These are phyloP conservation scores for Rhodocollybia butyracea DNA, from an alignment of 768 basidiomycete genomes.

Conservation along the genomic window DNA sequence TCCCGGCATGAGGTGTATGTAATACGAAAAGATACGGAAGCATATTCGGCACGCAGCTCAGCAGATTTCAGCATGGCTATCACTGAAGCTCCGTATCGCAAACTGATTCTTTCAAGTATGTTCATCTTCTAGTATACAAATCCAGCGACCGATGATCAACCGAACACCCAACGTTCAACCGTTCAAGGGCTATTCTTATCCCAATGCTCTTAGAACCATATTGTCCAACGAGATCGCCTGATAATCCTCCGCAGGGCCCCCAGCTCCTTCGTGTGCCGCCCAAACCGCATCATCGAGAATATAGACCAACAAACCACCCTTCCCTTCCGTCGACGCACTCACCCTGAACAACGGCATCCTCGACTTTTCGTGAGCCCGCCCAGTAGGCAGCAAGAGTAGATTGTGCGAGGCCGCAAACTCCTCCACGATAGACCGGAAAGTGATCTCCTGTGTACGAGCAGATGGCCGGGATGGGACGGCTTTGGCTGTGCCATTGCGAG, in stretches of 20 bases:
- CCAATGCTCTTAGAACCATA: constrained; percentile 81
- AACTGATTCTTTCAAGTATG: too few relatives aligned
- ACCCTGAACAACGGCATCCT: constrained; percentile 90
- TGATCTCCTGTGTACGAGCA: constrained; percentile 73
- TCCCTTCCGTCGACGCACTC: constrained; percentile 73
- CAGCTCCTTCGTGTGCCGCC: constrained; percentile 51
- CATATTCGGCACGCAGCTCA: too few relatives aligned
- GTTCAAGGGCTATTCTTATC: too few relatives aligned
- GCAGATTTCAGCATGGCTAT: too few relatives aligned
- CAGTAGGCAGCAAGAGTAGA: constrained; percentile 85
- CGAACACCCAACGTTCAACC: not conserved
- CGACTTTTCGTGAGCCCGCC: constrained; percentile 78
- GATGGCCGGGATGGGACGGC: constrained; percentile 32
- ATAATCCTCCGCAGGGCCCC: constrained; percentile 58
- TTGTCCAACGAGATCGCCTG: constrained; percentile 83
- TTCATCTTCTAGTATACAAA: too few relatives aligned
- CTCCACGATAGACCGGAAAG: constrained; percentile 91
- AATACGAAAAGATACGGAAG: too few relatives aligned
- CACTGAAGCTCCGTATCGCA: too few relatives aligned
- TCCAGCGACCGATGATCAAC: too few relatives aligned
- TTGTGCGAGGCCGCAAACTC: constrained; percentile 84
- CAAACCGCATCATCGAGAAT: constrained; percentile 93
- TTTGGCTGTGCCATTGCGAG: constrained; percentile 29
- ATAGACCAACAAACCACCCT: constrained; percentile 86
- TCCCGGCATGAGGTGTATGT: too few relatives aligned